Percentiles rank a stretch among this genome's conserved stretches.
Evolutionary conservation across 805 yeast species (phyloP).

Genomic region (Blastobotrys parvus): DNA sequence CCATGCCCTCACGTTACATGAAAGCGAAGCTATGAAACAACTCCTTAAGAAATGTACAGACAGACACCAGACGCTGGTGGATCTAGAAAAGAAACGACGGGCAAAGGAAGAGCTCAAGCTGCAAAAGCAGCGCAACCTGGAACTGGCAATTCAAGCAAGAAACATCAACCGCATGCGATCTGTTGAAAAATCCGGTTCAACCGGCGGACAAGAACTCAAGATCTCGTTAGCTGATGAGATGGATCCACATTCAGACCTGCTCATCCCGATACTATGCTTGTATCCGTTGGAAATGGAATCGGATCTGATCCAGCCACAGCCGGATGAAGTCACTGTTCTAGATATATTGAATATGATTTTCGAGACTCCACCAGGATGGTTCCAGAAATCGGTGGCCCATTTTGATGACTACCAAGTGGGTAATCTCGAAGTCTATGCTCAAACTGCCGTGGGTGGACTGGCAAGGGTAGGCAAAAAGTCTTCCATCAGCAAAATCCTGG

Average conservation of each 20-base stretch:
- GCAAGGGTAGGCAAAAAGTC: conserved; percentile 77
- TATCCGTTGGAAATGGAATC: conserved; percentile 82
- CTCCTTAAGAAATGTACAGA: conserved; percentile 35
- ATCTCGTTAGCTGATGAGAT: conserved; percentile 21
- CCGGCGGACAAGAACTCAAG: conserved; percentile 33
- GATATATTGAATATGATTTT: conserved; percentile 55
- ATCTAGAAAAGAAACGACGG: conserved; percentile 21
- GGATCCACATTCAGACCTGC: conserved; percentile 55
- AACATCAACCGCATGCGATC: conserved; percentile 41
- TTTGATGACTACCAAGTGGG: conserved; percentile 44
- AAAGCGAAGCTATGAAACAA: conserved; percentile 42
- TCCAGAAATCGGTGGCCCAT: conserved; percentile 48
- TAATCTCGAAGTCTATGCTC: conserved; percentile 68
- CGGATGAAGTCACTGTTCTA: conserved; percentile 60
- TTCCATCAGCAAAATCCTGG: conserved; percentile 54
- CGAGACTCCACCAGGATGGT: conserved; percentile 64
- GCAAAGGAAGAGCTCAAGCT: conserved; percentile 30
- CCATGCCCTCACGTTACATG: conserved; percentile 58
- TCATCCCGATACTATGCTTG: conserved; percentile 71
- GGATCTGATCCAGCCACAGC: conserved; percentile 67
- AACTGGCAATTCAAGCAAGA: conserved; percentile 55
- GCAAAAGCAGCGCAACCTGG: conserved; percentile 34
- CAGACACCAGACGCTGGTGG: conserved; percentile 27
- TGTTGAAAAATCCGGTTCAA: conserved; percentile 27
- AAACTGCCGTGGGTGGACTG: conserved; percentile 74